Evolutionary conservation across 306 rosid genomes (phyloP).

Genomic region (Dryas drummondii): DNA sequence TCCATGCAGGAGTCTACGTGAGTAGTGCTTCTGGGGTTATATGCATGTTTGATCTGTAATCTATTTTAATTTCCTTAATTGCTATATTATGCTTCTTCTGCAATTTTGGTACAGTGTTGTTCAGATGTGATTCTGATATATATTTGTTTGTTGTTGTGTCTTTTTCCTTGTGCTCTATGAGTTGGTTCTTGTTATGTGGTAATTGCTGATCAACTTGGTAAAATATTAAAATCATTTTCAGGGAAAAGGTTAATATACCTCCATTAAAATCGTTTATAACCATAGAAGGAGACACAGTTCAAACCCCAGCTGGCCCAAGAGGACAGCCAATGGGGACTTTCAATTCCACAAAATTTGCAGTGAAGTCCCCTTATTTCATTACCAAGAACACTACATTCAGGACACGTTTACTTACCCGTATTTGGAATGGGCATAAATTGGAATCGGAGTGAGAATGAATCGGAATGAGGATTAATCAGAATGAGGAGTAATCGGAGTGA

Average conservation of each 20-base stretch:
- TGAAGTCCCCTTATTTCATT: constrained; percentile 83
- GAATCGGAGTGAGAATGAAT: too few species aligned
- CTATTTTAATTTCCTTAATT: too few species aligned
- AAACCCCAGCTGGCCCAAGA: constrained; percentile 60
- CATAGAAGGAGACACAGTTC: constrained; percentile 93
- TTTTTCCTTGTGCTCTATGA: too few species aligned
- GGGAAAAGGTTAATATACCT: constrained; percentile 90
- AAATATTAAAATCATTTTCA: constrained; percentile 26
- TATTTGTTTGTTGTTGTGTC: too few species aligned
- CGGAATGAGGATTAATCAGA: too few species aligned
- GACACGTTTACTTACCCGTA: neutral
- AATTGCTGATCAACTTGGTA: neutral
- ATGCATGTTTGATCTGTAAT: too few species aligned
- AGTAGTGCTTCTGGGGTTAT: constrained; percentile 26
- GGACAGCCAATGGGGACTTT: constrained; percentile 79
- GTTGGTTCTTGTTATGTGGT: neutral
- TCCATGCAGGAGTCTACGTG: constrained; percentile 91
- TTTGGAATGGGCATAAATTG: too few species aligned
- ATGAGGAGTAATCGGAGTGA: too few species aligned
- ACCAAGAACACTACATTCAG: constrained; percentile 92
- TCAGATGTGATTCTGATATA: too few species aligned
- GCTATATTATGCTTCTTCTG: too few species aligned
- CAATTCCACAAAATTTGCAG: constrained; percentile 87
- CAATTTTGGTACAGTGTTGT: too few species aligned
- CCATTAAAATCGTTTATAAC: constrained; percentile 76